Conservation (phyloP, 768 basidiomycete genomes). For the Lactarius sp. region DNA sequence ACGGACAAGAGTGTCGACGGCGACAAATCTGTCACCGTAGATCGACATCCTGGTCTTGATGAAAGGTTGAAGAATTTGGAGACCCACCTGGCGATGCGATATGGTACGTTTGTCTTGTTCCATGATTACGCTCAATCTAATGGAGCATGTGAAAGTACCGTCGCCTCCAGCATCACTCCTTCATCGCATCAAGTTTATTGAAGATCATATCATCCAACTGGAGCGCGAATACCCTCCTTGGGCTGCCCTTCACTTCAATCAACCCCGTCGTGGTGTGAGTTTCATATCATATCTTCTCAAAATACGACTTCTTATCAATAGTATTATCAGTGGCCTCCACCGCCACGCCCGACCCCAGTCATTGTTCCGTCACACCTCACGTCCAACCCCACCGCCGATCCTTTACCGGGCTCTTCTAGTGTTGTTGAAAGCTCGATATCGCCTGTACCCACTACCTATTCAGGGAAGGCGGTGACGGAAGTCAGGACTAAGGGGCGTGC, state of each 20-base stretch:
- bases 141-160: constrained; percentile 46
- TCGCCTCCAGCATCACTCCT: constrained; percentile 61
- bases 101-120: constrained; percentile 43
- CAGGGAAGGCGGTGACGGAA: constrained; percentile 15
- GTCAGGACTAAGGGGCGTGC: constrained; percentile 30
- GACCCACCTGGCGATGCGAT: constrained; percentile 64
- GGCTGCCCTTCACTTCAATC: constrained; percentile 86
- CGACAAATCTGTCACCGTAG: constrained; percentile 37
- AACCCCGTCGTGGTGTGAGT: constrained; percentile 74
- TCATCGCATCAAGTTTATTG: constrained; percentile 61
- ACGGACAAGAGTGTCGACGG: constrained; percentile 1
- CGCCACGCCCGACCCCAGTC: constrained; percentile 70
- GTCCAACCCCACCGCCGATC: constrained; percentile 19
- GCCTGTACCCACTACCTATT: constrained; percentile 9
- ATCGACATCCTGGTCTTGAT: constrained; percentile 54
- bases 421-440: background rate
- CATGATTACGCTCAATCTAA: background rate
- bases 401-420: background rate
- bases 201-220: constrained; percentile 69
- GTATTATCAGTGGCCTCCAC: constrained; percentile 68
- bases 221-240: constrained; percentile 84
- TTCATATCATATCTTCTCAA: constrained; percentile 6
- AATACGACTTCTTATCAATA: background rate
- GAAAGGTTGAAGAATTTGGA: constrained; percentile 66
- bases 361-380: constrained; percentile 70